These are phyloP conservation scores for Dalechampia spathulata DNA, from an alignment of 441 rosid genomes.

Conservation along the genomic window DNA sequence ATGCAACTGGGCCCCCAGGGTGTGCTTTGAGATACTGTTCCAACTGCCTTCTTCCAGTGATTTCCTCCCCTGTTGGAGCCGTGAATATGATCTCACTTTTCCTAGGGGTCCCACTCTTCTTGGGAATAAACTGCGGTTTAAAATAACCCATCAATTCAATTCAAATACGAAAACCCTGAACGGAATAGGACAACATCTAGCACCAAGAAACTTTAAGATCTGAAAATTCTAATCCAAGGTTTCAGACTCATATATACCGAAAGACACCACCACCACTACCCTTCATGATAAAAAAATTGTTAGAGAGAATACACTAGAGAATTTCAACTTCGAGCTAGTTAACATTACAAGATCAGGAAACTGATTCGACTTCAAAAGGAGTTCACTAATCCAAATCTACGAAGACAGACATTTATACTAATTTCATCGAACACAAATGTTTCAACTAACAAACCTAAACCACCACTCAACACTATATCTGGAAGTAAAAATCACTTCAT, in stretches of 20 bases:
- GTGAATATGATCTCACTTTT: constrained; percentile 65
- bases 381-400: too few species aligned
- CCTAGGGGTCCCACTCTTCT: constrained; percentile 54
- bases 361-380: too few species aligned
- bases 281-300: too few species aligned
- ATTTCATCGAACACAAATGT: too few species aligned
- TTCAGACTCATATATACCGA: background rate
- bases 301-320: too few species aligned
- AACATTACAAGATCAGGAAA: too few species aligned
- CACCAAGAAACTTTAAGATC: background rate
- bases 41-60: constrained; percentile 59
- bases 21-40: constrained; percentile 84
- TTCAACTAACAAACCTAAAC: too few species aligned
- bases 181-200: background rate
- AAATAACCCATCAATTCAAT: constrained; percentile 5
- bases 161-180: too few species aligned
- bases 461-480: too few species aligned
- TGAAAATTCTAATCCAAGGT: background rate
- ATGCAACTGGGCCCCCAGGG: constrained; percentile 57
- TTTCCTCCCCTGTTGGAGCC: constrained; percentile 88
- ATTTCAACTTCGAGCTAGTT: too few species aligned
- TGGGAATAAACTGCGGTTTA: constrained; percentile 47
- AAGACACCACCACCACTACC: background rate
- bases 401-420: too few species aligned
- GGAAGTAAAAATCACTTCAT: too few species aligned